Base-by-base conservation (phyloP, 805 yeast genomes). In the Candida taoyuanica region DNA sequence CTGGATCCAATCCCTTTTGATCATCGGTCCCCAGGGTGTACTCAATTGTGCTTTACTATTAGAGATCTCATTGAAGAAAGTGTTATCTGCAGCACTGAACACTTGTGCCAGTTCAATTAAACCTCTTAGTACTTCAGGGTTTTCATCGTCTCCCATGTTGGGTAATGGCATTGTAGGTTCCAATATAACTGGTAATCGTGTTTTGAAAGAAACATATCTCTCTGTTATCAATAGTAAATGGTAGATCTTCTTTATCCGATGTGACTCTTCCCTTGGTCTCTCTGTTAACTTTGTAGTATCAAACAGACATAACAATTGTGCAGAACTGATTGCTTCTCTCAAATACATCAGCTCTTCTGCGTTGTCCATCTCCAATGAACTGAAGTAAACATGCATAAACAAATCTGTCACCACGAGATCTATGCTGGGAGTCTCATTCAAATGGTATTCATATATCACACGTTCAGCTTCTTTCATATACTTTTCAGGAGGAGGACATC, bases 141-240 rank as follows among this genome's bases (percentile, higher is more conserved):
- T 37, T 16, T 50, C 53, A 27, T 52, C 56, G 21, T 52, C 55
- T 9, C 47, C 48, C 28, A 45, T 16, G 14, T 40, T 38, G 3
- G 55, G 52, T 5, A 47, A 36, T 2, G 51, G 53, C 16, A 52
- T 30, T 1, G 40, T 41, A 17, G 52, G 49, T 8, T 50, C 53
- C 9, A 52, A 27, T n/a, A 50, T 21, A 11, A 47, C 50, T 2
- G 55, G 55, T 4, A 47, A 23, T 4, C 44, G 40, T 9, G 39
- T 39, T 29, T 46, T 49, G 28, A 52, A 44, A 13, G 49, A 34
- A 11, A 42, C 42, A 34, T 41, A 52, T 17, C 56, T 36, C 26
- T 52, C 56, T 6, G 55, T 46, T 12, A 52, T 48, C n/a, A 50
- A 19, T 3, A 52, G 31, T 32, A 44, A 37, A 27, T 49, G 49